Base-by-base conservation (phyloP, 768 basidiomycete species). In the Lentinula raphanica region DNA sequence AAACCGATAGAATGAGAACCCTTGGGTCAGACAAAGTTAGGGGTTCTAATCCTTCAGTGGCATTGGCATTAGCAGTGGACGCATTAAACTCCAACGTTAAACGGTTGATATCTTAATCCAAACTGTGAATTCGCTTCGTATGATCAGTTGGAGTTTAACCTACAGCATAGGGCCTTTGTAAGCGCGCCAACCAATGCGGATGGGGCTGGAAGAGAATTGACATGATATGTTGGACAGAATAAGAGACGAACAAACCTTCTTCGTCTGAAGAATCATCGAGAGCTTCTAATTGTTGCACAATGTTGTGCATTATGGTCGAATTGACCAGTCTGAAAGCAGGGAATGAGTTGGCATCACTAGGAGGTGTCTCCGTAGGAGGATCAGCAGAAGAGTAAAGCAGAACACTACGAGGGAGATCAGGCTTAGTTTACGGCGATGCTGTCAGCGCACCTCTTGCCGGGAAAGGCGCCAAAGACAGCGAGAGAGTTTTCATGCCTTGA, bases 91-190 rank as follows among this genome's bases (percentile, higher is more conserved):
- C 65, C 6, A 71, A 64, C 49, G 66, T 69, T 40, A 75, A 68
- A 49, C 74, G 70, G 60, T 79, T 77, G 42, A 79, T 76, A 63
- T 76, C 74, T 79, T 61, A 36, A 39, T n/a, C 27, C 3, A 50
- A 29, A 48, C 56, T 27, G 49, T 38, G 27, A 36, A 13, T 38
- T 46, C 40, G 44, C 40, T 15, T 17, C 8, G 51, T 12, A 44
- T 15, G 31, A 29, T 31, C 31, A 35, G 5, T 1, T 35, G 25
- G 65, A 79, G 54, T 28, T 17, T 25, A 42, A 59, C 76, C 59
- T 71, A 96, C 94, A 92, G 66, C 96, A 98, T 15, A 98, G 76
- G 3, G 94, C 90, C 71, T 97, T 98, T 28, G 91, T 90, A 56
- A 98, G 71, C 13, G 95, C 94, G 38, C 92, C 85, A 48, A 98